Evolutionary conservation across 2,329 filamentous ascomycete species (phyloP), one percentile per base, ranked within the genome.

Genomic region (Fusarium metavorans): DNA sequence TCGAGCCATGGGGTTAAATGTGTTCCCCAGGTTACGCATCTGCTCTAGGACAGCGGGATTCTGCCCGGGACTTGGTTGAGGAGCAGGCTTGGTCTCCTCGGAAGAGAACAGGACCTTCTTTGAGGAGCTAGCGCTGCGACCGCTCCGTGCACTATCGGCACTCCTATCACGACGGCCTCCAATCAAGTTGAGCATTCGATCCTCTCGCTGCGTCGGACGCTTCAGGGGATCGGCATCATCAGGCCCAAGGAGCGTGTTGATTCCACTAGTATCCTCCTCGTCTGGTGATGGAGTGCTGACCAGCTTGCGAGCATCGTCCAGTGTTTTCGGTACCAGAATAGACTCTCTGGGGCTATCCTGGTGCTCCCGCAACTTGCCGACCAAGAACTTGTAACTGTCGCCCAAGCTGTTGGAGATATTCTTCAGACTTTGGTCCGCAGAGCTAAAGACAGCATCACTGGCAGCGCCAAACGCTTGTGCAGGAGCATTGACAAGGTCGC

Each of bases 291-390:
- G 91, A 1, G 93, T 93, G 78, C 91, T 94, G 72, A 99, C 93
- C 13, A 99, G 89, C 81, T 95, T 96, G 56, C 95, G 90, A 18
- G 96, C 97, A 79, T 99, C 97, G 77, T 98, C 97, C 0, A 99
- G 86, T 2, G 97, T 99, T 78, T 94, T 96, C 2, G 97, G 97
- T 0, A 97, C 88, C 8, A 91, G 84, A 3, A 91, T 88, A 18
- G 88, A 85, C 27, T 84, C 81, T 32, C 80, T 79, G 10, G 82
- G 79, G 14, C 80, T 76, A 14, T 87, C 82, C 80, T 90, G 84
- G 76, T 91, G 87, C 81, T 98, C 95, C 71, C 93, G 94, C 23
- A 98, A 87, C 76, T 95, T 94, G 18, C 96, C 96, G 64, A 99
- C 91, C 27, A 99, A 86, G 81, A 98, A 97, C 70, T 95, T 97